Evolutionary conservation across 2,329 filamentous ascomycete species (phyloP), one percentile per base, ranked within the genome.

Genomic region (Ophiosphaerella herpotricha): DNA sequence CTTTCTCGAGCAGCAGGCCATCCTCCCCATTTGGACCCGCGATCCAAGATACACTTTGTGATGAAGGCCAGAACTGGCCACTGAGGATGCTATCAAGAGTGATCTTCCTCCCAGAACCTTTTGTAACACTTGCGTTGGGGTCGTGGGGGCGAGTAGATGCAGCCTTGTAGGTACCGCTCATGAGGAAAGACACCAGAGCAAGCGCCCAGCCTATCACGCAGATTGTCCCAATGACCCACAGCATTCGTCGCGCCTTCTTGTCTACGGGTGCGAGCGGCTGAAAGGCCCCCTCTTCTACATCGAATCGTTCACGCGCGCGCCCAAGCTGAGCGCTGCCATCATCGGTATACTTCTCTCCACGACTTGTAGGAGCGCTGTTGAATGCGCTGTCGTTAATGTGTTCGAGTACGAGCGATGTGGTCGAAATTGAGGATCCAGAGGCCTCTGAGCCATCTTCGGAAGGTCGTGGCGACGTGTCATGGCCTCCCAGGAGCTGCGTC

Each of bases 341-440:
- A 46, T 75, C 70, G 26, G 55, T 60, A 60, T 74, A 74, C 48
- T 73, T 72, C 59, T 74, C 67, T n/a, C 59, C 58, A 21, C 63
- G 57, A 14, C 51, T 63, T 36, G 61, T 41, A 35, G 38, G 70
- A 58, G 53, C 54, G 56, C 54, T 63, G 62, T 58, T 71, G 54
- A 49, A 57, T 47, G 60, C 80, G 71, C 65, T 73, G 67, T 89
- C 86, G 63, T 84, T 82, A 58, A 93, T 81, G 55, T 87, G 85
- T 59, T 94, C 89, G 68, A 94, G 89, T 46, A 94, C 84, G 12
- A 94, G 80, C 62, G 90, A 93, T 4, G 88, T 91, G 9, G 90
- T 93, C 31, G 90, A 94, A n/a, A 85, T 86, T 35, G 87, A 88
- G n/a, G 88, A 90, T 39, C 83, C 72, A 3, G 89, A 90, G 54